Percentiles rank a stretch among this genome's conserved stretches.
Conservation (phyloP, 2,329 filamentous ascomycete species). For the Venturia nashicola region DNA sequence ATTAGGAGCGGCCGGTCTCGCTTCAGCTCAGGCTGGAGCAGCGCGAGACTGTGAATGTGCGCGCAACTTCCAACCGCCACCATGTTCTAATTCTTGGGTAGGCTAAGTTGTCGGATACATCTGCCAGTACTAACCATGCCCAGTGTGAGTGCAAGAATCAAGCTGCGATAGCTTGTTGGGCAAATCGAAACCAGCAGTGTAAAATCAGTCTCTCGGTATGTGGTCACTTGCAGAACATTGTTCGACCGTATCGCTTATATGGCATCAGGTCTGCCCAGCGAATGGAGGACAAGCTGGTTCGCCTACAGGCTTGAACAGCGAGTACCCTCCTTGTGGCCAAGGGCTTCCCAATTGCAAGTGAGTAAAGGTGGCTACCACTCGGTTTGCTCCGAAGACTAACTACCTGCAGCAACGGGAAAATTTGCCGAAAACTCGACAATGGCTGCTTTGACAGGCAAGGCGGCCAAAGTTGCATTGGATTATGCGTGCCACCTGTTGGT, state of each 20-base stretch:
- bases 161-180: not conserved
- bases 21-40: not conserved
- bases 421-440: not conserved
- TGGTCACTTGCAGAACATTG: not conserved
- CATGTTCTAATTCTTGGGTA: not conserved
- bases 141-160: constrained; percentile 1
- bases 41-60: not conserved
- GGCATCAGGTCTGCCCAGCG: not conserved
- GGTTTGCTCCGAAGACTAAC: not conserved
- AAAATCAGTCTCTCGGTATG: not conserved
- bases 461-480: not conserved
- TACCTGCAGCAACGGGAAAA: not conserved
- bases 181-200: not conserved
- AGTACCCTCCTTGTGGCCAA: not conserved
- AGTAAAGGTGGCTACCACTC: not conserved
- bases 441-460: not conserved
- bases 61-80: not conserved
- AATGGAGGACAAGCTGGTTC: not conserved
- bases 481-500: not conserved
- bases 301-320: not conserved
- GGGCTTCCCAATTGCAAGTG: not conserved
- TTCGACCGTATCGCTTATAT: not conserved
- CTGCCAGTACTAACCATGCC: not conserved
- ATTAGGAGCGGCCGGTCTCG: not conserved
- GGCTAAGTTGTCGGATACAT: not conserved